These are phyloP conservation scores for Firmiana major DNA, from an alignment of 345 rosid species.

Conservation along the genomic window DNA sequence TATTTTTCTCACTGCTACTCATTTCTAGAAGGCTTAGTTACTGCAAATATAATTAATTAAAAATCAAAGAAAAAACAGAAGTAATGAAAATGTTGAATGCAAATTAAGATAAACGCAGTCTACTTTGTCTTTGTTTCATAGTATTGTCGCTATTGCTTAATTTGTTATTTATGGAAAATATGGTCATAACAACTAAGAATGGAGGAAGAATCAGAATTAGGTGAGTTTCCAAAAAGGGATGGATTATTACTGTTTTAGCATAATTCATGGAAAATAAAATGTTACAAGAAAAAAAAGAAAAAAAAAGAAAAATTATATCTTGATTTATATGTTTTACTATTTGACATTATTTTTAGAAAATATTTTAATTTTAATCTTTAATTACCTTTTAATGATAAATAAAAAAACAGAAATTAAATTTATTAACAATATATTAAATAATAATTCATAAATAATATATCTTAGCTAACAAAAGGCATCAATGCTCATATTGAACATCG, in stretches of 20 bases:
- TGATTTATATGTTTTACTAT: too few species aligned
- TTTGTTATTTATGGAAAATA: background rate
- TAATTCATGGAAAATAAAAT: too few species aligned
- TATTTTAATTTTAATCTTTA: too few species aligned
- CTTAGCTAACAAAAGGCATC: too few species aligned
- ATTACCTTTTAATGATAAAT: background rate
- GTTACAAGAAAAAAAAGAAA: background rate
- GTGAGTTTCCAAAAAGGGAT: background rate
- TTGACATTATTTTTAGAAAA: background rate
- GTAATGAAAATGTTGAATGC: background rate
- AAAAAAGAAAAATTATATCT: too few species aligned
- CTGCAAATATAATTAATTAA: background rate
- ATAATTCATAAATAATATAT: too few species aligned
- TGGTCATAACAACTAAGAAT: background rate
- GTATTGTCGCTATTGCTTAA: background rate
- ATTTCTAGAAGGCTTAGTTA: background rate
- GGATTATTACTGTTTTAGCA: background rate
- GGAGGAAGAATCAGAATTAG: background rate
- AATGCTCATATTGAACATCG: too few species aligned
- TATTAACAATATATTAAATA: too few species aligned
- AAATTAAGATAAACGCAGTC: background rate
- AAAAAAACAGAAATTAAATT: too few species aligned
- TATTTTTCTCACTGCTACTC: background rate
- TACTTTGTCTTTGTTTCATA: background rate
- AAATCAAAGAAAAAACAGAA: background rate